These are phyloP conservation scores for Ogataea sp. DNA, from an alignment of 805 yeast species.

Conservation along the genomic window DNA sequence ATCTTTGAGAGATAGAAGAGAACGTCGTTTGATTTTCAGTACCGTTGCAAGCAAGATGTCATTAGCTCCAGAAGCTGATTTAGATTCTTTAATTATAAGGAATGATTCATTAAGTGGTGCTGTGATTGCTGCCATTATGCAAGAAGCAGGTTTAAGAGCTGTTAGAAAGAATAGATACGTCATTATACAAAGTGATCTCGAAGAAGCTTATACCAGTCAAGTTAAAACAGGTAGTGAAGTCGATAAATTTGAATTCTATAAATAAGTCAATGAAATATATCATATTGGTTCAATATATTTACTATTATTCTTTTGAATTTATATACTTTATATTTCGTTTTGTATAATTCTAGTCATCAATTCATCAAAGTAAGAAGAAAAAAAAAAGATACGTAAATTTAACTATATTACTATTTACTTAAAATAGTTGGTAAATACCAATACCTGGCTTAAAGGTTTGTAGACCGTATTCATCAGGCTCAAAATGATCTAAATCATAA, in stretches of 20 bases:
- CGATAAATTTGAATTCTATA: slow-evolving; percentile 96
- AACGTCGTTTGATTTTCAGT: slow-evolving; percentile 90
- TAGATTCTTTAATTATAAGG: slow-evolving; percentile 89
- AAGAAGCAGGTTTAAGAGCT: slow-evolving; percentile 98
- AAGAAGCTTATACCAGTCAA: slow-evolving; percentile 95
- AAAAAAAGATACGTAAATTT: not conserved
- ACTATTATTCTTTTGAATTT: too few species aligned
- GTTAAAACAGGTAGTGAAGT: slow-evolving; percentile 93
- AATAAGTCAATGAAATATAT: slow-evolving; percentile 31
- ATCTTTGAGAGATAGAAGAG: slow-evolving; percentile 91
- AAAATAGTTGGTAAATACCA: slow-evolving; percentile 32
- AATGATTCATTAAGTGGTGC: slow-evolving; percentile 98
- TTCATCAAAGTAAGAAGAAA: not conserved
- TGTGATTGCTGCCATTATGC: slow-evolving; percentile 98
- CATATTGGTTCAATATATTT: not conserved
- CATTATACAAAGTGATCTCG: slow-evolving; percentile 90
- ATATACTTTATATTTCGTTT: too few species aligned
- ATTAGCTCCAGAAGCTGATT: slow-evolving; percentile 93
- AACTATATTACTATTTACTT: too few species aligned
- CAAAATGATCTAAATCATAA: slow-evolving; percentile 70
- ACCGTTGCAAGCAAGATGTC: slow-evolving; percentile 98
- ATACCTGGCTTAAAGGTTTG: slow-evolving; percentile 55
- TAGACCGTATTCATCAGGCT: slow-evolving; percentile 30
- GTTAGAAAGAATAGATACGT: slow-evolving; percentile 97
- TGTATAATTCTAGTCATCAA: too few species aligned